Evolutionary conservation across 768 basidiomycete species (phyloP).

Genomic region (Xerocomellus amylosporus): DNA sequence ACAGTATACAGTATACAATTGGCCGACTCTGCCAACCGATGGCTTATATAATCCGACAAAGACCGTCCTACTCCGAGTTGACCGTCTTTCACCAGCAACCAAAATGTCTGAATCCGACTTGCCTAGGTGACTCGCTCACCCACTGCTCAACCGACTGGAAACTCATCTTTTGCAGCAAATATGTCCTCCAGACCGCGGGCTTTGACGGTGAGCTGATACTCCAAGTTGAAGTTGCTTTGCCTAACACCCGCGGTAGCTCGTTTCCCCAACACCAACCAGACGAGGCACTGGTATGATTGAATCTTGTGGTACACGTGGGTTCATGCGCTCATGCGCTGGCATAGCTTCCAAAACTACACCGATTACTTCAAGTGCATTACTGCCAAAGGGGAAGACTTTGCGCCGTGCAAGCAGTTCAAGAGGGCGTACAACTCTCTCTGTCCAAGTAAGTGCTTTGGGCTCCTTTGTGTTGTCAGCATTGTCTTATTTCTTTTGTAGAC

Average conservation of each 20-base stretch:
- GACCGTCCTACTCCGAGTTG: constrained; percentile 30
- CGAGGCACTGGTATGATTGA: constrained; percentile 81
- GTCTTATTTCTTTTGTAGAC: constrained; percentile 46
- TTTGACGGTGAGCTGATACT: constrained; percentile 69
- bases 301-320: background rate
- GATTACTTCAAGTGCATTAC: constrained; percentile 98
- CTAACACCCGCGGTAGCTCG: constrained; percentile 52
- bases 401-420: constrained; percentile 99
- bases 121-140: constrained; percentile 44
- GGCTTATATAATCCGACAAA: constrained; percentile 36
- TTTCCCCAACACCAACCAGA: constrained; percentile 92
- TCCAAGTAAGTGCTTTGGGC: constrained; percentile 69
- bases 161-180: constrained; percentile 56
- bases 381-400: constrained; percentile 96
- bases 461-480: background rate
- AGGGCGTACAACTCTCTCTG: constrained; percentile 94
- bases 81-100: constrained; percentile 37
- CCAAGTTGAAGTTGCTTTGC: background rate
- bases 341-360: constrained; percentile 91
- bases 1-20: too few species aligned
- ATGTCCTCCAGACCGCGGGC: constrained; percentile 88
- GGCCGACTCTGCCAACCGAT: background rate
- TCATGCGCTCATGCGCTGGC: background rate
- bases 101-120: constrained; percentile 63
- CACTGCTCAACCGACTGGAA: background rate